A percentile compares a stretch with the other conserved stretches of the same genome.
Conservation (phyloP, 1,139 yeast genomes). For the Tardiomyces digboiensis region DNA sequence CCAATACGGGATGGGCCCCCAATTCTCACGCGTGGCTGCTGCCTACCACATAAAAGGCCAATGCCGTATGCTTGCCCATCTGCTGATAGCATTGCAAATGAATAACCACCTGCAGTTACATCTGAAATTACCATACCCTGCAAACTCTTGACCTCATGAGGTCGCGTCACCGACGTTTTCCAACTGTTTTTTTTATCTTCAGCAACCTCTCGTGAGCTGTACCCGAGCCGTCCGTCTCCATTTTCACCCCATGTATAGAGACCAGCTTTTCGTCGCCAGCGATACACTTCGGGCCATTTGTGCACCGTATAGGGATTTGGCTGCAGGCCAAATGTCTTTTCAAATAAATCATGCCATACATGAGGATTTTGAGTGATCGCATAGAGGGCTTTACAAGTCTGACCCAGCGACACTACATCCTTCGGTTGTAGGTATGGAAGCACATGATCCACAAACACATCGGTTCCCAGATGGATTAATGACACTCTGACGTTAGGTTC, state of each 20-base stretch:
- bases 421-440: constrained; percentile 15
- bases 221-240: constrained; percentile 50
- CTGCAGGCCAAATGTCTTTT: constrained; percentile 17
- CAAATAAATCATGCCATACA: constrained; percentile 23
- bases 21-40: background rate
- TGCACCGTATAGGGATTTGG: constrained; percentile 15
- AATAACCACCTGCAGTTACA: constrained; percentile 57
- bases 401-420: constrained; percentile 17
- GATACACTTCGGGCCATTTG: constrained; percentile 45
- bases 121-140: constrained; percentile 38
- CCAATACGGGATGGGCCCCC: background rate
- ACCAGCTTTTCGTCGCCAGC: constrained; percentile 34
- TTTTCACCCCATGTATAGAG: constrained; percentile 59
- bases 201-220: constrained; percentile 17
- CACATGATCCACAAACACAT: constrained; percentile 20
- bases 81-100: constrained; percentile 43
- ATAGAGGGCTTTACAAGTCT: constrained; percentile 12
- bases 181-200: constrained; percentile 4
- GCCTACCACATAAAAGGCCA: constrained; percentile 12
- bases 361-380: constrained; percentile 14
- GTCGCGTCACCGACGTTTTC: constrained; percentile 8
- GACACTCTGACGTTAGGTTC: background rate
- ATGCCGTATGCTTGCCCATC: constrained; percentile 17
- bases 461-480: constrained; percentile 14
- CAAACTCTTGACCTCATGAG: constrained; percentile 22